phyloP scores from a whole-genome alignment of 345 rosid species.

The Eucalyptus caleyi region DNA sequence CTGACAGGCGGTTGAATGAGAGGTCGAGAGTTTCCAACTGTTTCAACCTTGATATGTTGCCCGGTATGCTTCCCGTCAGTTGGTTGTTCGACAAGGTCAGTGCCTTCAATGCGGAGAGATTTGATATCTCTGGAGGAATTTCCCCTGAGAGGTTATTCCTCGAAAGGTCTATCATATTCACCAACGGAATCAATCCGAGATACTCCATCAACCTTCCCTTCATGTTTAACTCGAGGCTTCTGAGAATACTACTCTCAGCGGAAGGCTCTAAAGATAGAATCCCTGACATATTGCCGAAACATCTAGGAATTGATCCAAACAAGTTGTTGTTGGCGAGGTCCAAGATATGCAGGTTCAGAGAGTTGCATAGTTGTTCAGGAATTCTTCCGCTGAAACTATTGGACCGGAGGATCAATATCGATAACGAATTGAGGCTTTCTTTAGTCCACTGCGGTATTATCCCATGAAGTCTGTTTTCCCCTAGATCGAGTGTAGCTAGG shows the following conservation, averaged over 20 bases:
- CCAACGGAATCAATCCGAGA: not conserved
- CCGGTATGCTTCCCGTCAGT: slow-evolving; percentile 1
- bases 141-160: slow-evolving; percentile 1
- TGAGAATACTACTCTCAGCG: too few relatives aligned
- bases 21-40: slow-evolving; percentile 10
- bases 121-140: not conserved
- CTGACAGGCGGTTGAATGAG: slow-evolving; percentile 5
- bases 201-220: not conserved
- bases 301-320: not conserved
- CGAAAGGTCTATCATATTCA: slow-evolving; percentile 5
- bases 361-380: not conserved
- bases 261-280: accelerated
- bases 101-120: not conserved
- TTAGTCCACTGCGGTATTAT: not conserved
- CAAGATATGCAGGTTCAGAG: not conserved
- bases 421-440: not conserved
- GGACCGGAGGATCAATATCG: not conserved
- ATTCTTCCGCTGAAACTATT: not conserved
- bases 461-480: slow-evolving; percentile 6
- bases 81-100: slow-evolving; percentile 6
- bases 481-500: not conserved
- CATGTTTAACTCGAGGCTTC: not conserved
- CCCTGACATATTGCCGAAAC: not conserved
- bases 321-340: not conserved
- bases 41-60: not conserved